phyloP scores from a whole-genome alignment of 1,284 basidiomycete species.

The Xerocomus cyaneibrunnescens region DNA sequence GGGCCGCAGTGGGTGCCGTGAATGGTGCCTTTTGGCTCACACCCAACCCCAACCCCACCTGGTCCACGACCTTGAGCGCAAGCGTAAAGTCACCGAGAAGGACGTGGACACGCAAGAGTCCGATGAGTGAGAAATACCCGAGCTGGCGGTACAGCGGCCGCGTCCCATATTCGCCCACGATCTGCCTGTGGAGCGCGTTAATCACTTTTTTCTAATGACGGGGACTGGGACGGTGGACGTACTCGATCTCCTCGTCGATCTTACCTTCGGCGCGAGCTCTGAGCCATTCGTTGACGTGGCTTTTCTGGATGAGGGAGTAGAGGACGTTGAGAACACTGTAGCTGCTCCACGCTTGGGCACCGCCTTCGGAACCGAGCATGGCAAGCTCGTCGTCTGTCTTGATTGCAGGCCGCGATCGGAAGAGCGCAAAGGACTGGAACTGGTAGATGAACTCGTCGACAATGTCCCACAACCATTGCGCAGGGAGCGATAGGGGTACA shows the following conservation, averaged over 20 bases:
- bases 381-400: conserved; percentile 90
- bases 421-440: conserved; percentile 94
- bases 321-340: conserved; percentile 98
- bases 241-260: conserved; percentile 81
- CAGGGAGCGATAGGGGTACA: conserved; percentile 87
- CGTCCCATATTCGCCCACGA: conserved; percentile 90
- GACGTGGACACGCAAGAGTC: conserved; percentile 93
- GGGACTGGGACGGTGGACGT: conserved; percentile 33
- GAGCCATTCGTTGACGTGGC: conserved; percentile 93
- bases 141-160: conserved; percentile 92
- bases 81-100: conserved; percentile 96
- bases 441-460: conserved; percentile 99
- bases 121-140: conserved; percentile 97
- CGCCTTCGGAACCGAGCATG: conserved; percentile 72
- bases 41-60: conserved; percentile 87
- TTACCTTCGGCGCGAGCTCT: conserved; percentile 79
- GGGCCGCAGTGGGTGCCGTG: conserved; percentile 90
- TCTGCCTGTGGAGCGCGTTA: conserved; percentile 52
- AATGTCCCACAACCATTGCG: conserved; percentile 99
- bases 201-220: neutral
- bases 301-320: conserved; percentile 98
- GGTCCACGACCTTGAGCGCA: conserved; percentile 94
- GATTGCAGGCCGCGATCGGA: conserved; percentile 80
- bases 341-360: conserved; percentile 85
- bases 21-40: conserved; percentile 85